Evolutionary conservation across 2,329 filamentous ascomycete genomes (phyloP), one percentile per base, ranked within the genome.

Genomic region (Chlorencoelia australis): DNA sequence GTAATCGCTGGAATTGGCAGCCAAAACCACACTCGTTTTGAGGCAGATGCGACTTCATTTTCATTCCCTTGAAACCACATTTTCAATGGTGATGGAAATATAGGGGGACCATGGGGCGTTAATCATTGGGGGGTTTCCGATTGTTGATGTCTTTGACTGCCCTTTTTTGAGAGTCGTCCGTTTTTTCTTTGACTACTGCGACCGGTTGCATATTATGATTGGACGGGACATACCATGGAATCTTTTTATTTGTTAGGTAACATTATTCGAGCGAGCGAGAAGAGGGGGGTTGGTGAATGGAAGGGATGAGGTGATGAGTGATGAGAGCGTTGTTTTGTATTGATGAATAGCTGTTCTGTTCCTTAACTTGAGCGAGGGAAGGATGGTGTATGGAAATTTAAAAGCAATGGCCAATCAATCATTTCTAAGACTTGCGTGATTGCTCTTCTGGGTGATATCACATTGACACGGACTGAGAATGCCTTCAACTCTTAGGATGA

Each of bases 181-280:
- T 40, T 28, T 34, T 35, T 29, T 41, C 32, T 39, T 22, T 13
- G 9, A 8, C 35, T 26, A 25, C 29, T 30, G 24, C 19, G 42
- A n/a, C n/a, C n/a, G 39, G 33, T 33, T 44, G 43, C 48, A 49
- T 46, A 45, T 42, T 43, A 25, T 41, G 28, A 37, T 39, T 37
- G 43, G 43, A 27, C 30, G 33, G 44, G 43, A 50, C 48, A 47
- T 47, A 49, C 43, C 44, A 46, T 30, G 46, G 44, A 41, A 42
- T 41, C 29, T 40, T 40, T 39, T 47, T 44, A 33, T 45, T 40
- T 37, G 37, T 29, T 24, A 35, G 22, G 16, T 37, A 42, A 28
- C 31, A 33, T 33, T 30, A 19, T 14, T 22, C 22, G 7, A 27
- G 28, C 35, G 19, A 29, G 29, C 24, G 29, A 32, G 18, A 13